Evolutionary conservation across 2,329 filamentous ascomycete genomes (phyloP).

Genomic region (Grosmannia serpens): DNA sequence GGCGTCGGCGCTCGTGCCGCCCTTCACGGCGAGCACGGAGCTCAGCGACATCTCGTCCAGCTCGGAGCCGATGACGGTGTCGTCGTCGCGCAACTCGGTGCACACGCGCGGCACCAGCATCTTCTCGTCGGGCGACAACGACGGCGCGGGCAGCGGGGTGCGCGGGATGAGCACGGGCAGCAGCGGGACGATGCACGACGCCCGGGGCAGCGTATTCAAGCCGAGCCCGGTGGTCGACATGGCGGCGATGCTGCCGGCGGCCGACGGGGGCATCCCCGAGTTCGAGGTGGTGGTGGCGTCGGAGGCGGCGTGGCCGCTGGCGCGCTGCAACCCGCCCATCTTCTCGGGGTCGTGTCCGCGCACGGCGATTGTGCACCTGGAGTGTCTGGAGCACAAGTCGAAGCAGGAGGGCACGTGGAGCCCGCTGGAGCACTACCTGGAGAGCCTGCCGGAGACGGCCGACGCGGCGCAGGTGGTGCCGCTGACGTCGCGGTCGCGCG

Average conservation of each 20-base stretch:
- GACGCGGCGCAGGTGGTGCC: slow-evolving; percentile 32
- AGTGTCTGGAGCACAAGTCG: slow-evolving; percentile 37
- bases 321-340: slow-evolving; percentile 34
- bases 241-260: slow-evolving; percentile 13
- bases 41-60: slow-evolving; percentile 28
- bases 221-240: slow-evolving; percentile 15
- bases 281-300: slow-evolving; percentile 35
- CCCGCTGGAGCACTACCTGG: slow-evolving; percentile 29
- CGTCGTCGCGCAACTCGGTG: slow-evolving; percentile 30
- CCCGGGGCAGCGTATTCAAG: neutral
- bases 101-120: slow-evolving; percentile 37
- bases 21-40: slow-evolving; percentile 21
- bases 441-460: slow-evolving; percentile 20
- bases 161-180: neutral
- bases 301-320: slow-evolving; percentile 39
- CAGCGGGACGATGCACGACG: neutral
- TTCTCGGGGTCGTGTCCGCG: slow-evolving; percentile 33
- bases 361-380: slow-evolving; percentile 39
- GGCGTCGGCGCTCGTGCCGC: slow-evolving; percentile 16
- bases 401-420: slow-evolving; percentile 36
- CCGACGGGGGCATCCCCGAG: slow-evolving; percentile 26
- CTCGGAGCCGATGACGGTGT: slow-evolving; percentile 28
- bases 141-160: slow-evolving; percentile 11
- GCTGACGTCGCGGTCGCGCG: slow-evolving; percentile 40
- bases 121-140: slow-evolving; percentile 28